Evolutionary conservation across 163 green algal species (phyloP), one percentile per base, ranked within the genome.

Genomic region (Volvox carteri): DNA sequence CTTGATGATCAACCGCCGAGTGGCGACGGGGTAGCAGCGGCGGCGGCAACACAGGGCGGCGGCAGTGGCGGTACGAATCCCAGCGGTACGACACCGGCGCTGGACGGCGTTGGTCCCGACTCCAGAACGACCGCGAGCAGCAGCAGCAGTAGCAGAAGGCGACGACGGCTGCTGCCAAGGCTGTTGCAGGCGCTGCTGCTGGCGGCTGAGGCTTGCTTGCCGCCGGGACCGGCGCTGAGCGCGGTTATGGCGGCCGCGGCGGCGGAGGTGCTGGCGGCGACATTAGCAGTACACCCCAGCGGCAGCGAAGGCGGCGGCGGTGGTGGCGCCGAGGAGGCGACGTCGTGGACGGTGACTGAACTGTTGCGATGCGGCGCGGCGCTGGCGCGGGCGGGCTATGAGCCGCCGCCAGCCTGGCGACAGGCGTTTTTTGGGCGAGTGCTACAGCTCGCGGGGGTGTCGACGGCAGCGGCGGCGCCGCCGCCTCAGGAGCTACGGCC

Each of bases 111-210:
- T n/a, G n/a, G n/a, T n/a, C n/a, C n/a, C n/a, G n/a, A n/a, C n/a
- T n/a, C n/a, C n/a, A n/a, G n/a, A n/a, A n/a, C n/a, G n/a, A n/a
- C n/a, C n/a, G n/a, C n/a, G n/a, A n/a, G n/a, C n/a, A n/a, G n/a
- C n/a, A n/a, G n/a, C n/a, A n/a, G n/a, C n/a, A n/a, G n/a, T n/a
- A n/a, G n/a, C n/a, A n/a, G n/a, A n/a, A n/a, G n/a, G n/a, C n/a
- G n/a, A 39, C 70, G 73, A 12, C 33, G 7, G 73, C 18, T 56
- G 35, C 35, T 39, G 44, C 79, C 60, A 18, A 19, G 19, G 44
- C 48, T 79, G 81, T 67, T 87, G 81, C 46, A 79, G 48, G 65
- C 81, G 62, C n/a, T 65, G 48, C 33, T 87, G 46, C 58, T 30
- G 4, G 46, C 23, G 0, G 81, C 81, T 6, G 81, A 48, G 23